A percentile compares a stretch with the other conserved stretches of the same genome.
Evolutionary conservation across 768 basidiomycete species (phyloP).

Genomic region (Gyrodon lividus): DNA sequence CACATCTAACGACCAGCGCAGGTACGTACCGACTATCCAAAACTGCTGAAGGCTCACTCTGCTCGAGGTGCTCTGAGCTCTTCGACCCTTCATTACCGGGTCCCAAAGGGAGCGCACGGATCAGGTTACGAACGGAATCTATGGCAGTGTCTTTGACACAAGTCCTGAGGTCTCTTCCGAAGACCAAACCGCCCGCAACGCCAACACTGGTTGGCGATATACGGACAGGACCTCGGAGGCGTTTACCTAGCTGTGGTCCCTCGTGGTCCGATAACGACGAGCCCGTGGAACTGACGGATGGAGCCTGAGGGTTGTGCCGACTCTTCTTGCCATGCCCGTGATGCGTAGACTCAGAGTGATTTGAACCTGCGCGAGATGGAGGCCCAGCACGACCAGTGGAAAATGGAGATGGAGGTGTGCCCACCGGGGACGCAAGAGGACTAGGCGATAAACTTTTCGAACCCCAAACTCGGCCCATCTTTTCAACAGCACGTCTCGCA

Average conservation of each 20-base stretch:
- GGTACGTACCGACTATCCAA: slow-evolving; percentile 60
- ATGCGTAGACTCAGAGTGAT: slow-evolving; percentile 32
- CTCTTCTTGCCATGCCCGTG: slow-evolving; percentile 33
- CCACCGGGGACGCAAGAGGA: slow-evolving; percentile 46
- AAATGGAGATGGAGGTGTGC: slow-evolving; percentile 39
- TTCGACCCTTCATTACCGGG: slow-evolving; percentile 1
- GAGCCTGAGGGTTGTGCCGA: slow-evolving; percentile 57
- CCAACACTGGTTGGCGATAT: slow-evolving; percentile 33
- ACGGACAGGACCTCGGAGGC: slow-evolving; percentile 54
- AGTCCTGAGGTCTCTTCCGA: slow-evolving; percentile 56
- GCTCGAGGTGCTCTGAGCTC: not conserved
- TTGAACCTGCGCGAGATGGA: slow-evolving; percentile 41
- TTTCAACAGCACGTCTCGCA: slow-evolving; percentile 76
- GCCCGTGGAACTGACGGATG: slow-evolving; percentile 53
- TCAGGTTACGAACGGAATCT: slow-evolving; percentile 16
- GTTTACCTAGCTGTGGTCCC: slow-evolving; percentile 52
- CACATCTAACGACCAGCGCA: slow-evolving; percentile 77
- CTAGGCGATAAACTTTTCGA: slow-evolving; percentile 38
- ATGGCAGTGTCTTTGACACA: slow-evolving; percentile 61
- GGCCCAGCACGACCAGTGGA: slow-evolving; percentile 31
- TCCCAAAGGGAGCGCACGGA: slow-evolving; percentile 4
- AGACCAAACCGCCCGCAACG: slow-evolving; percentile 55
- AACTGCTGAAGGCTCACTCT: slow-evolving; percentile 21
- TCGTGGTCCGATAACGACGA: slow-evolving; percentile 51
- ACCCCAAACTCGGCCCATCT: slow-evolving; percentile 67